Base-by-base conservation (phyloP, 495 filamentous ascomycete genomes). In the Annulohypoxylon stygium region DNA sequence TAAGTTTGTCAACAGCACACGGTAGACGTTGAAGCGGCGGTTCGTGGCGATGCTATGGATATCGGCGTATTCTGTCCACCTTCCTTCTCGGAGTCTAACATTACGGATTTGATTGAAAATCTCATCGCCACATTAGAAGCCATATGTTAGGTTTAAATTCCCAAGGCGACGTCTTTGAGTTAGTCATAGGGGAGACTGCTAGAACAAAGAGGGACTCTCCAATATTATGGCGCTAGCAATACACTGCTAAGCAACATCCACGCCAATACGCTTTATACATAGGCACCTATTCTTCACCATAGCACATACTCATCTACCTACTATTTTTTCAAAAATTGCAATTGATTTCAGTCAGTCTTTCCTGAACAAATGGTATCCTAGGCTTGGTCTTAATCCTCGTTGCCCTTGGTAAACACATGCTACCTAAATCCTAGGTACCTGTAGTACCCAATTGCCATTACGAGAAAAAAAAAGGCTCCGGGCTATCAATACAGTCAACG, bases 1-100 rank as follows among this genome's bases (percentile, higher is more conserved):
- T 41, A 7, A 11, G 36, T 11, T 9, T 18, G n/a, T 62, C 33
- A 43, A 34, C 64, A 90, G 88, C 81, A 85, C 63, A 78, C 85
- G 0, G 41, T 90, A 33, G 88, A 91, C 69, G 59, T 91, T 6
- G 89, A 91, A 71, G 82, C 83, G 26, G 80, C 83, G 9, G 58
- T 89, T 10, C 64, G 75, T 4, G 80, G 78, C 18, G 83, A 83
- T 3, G 60, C 55, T 0, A 76, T 90, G 75, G 84, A 87, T 58
- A 79, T 91, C 51, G 89, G 89, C 4, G 76, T 89, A 5, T 91
- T 91, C 64, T 75, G 71, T 14, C 80, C 84, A 36, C 61, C 71
- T 10, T 53, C 51, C 37, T 59, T 78, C 47, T 61, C 75, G 0
- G 39, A 69, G 0, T 25, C 65, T 2, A 61, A 68, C 55, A 67